Evolutionary conservation across 2,329 filamentous ascomycete species (phyloP).

Genomic region (Macrophomina phaseolina): DNA sequence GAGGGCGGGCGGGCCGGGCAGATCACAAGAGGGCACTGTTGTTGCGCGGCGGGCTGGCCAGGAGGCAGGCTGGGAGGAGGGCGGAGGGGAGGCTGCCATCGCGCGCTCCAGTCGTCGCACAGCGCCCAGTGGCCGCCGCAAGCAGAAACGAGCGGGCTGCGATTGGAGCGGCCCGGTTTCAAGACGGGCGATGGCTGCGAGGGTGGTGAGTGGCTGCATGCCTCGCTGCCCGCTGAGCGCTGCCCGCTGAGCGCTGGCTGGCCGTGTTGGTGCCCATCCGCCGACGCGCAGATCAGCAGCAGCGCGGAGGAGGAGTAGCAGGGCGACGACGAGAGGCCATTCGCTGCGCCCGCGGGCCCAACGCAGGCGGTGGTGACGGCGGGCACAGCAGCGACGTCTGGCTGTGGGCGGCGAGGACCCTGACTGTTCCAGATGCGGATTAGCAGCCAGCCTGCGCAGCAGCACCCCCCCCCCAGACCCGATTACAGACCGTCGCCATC

Average conservation of each 20-base stretch:
- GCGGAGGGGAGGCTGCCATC: not conserved
- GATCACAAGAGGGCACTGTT: conserved; percentile 14
- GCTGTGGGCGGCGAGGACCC: not conserved
- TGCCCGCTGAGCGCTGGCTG: not conserved
- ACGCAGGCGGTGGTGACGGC: not conserved
- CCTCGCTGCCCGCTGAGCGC: not conserved
- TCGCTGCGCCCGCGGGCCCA: not conserved
- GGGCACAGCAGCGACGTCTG: not conserved
- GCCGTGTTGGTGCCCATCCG: not conserved
- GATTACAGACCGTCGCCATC: conserved; percentile 20
- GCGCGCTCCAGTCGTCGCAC: not conserved
- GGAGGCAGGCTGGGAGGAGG: not conserved
- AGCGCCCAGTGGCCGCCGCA: conserved; percentile 5
- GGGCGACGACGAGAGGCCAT: not conserved
- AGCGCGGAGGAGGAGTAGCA: not conserved
- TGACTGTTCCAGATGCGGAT: not conserved
- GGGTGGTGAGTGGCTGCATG: conserved; percentile 7
- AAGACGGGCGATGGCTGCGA: conserved; percentile 10
- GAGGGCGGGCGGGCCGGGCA: not conserved
- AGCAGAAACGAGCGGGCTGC: conserved; percentile 9
- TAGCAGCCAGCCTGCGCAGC: not conserved
- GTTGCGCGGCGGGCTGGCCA: conserved; percentile 12
- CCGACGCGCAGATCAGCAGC: not conserved
- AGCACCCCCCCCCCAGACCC: not conserved
- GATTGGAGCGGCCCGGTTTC: not conserved